Evolutionary conservation across 2,329 filamentous ascomycete species (phyloP).

Genomic region (Orbilia brochopaga): DNA sequence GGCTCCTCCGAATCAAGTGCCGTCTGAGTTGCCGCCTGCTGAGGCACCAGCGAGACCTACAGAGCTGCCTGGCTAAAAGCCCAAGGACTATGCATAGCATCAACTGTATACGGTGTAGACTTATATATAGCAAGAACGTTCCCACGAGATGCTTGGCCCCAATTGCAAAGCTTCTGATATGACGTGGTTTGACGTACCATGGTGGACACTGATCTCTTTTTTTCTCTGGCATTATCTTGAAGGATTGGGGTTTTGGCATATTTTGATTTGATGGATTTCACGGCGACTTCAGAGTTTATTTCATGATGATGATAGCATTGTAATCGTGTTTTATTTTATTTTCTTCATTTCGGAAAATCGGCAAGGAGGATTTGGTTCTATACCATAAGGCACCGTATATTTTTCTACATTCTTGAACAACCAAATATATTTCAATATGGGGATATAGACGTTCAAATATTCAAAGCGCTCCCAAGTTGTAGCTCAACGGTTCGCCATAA

Average conservation of each 20-base stretch:
- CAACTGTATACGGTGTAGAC: no score
- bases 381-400: neutral
- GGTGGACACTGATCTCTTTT: neutral
- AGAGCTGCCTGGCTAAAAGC: constrained; percentile 16
- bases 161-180: neutral
- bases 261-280: neutral
- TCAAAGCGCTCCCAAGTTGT: no score
- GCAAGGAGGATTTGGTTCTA: neutral
- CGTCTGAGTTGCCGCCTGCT: constrained; percentile 23
- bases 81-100: neutral
- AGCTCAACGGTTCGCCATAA: no score
- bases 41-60: neutral
- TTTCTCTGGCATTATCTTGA: neutral
- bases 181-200: neutral
- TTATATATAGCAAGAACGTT: no score
- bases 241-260: neutral
- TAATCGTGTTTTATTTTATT: neutral
- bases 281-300: neutral
- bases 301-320: neutral
- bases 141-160: neutral
- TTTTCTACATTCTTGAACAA: neutral
- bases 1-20: constrained; percentile 22
- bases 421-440: constrained; percentile 4
- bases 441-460: no score
- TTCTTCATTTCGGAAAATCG: neutral